These are phyloP conservation scores for Chlorella sp. DNA, from an alignment of 139 green algal genomes.

Conservation along the genomic window DNA sequence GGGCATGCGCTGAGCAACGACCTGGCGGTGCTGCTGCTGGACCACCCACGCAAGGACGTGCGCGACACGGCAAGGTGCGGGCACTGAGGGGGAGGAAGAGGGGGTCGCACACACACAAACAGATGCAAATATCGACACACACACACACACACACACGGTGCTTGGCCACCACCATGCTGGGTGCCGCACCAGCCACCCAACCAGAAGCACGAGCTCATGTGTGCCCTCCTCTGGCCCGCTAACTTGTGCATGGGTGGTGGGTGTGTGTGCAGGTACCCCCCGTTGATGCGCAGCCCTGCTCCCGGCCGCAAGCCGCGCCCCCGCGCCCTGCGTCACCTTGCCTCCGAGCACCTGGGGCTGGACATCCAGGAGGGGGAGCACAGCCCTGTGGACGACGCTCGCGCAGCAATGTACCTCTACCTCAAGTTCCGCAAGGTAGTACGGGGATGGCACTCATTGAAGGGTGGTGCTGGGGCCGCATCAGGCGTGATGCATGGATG, in stretches of 20 bases:
- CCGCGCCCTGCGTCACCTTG: slow-evolving; percentile 50
- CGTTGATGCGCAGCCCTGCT: slow-evolving; percentile 50
- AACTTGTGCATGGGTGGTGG: not conserved
- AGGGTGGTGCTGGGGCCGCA: no score
- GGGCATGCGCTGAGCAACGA: slow-evolving; percentile 86
- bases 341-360: slow-evolving; percentile 54
- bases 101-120: no score
- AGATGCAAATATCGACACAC: not conserved
- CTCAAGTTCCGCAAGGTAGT: slow-evolving; percentile 39
- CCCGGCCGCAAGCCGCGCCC: slow-evolving; percentile 30
- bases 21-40: slow-evolving; percentile 72
- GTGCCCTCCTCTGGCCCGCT: not conserved
- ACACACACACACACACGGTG: no score
- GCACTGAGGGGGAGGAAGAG: not conserved
- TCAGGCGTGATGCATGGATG: no score
- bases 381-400: slow-evolving; percentile 52
- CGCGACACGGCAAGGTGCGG: slow-evolving; percentile 61
- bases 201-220: not conserved
- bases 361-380: slow-evolving; percentile 50
- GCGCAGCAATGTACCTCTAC: slow-evolving; percentile 65
- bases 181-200: not conserved
- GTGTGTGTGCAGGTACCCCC: slow-evolving; percentile 41
- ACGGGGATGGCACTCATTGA: not conserved
- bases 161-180: not conserved
- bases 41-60: slow-evolving; percentile 63